A percentile compares a stretch with the other conserved stretches of the same genome.
Conservation (phyloP, 768 basidiomycete genomes). For the Leucosporidium creatinivorum region DNA sequence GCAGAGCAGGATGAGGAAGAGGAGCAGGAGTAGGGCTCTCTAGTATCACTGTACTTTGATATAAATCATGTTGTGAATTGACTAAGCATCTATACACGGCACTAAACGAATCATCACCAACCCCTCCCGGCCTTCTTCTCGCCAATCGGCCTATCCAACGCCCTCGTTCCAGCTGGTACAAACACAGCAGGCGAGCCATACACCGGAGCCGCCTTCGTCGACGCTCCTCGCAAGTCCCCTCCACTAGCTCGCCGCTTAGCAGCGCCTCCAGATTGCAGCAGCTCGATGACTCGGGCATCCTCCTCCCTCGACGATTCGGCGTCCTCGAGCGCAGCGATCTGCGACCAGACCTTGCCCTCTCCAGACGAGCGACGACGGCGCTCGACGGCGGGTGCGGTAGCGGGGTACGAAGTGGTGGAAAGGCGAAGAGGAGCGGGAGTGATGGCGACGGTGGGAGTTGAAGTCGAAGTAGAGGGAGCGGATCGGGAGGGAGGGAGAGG, state of each 20-base stretch:
- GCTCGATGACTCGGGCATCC: constrained; percentile 21
- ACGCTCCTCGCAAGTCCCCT: background rate
- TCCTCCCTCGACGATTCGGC: constrained; percentile 27
- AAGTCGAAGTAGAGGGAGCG: background rate
- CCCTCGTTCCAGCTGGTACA: constrained; percentile 6
- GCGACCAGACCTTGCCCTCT: constrained; percentile 15
- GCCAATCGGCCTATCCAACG: constrained; percentile 10
- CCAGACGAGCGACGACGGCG: background rate
- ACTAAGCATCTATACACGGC: no score
- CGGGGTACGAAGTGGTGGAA: background rate
- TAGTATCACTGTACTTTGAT: no score
- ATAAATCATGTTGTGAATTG: no score
- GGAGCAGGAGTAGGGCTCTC: no score
- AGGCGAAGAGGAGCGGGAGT: constrained; percentile 2
- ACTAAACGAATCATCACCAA: no score
- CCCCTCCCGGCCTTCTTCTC: background rate
- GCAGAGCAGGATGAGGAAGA: no score
- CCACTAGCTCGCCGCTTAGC: background rate
- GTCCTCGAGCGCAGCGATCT: constrained; percentile 23
- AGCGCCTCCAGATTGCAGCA: constrained; percentile 9
- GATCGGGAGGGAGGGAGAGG: constrained; percentile 16
- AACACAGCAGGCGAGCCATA: background rate
- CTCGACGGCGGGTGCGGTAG: background rate
- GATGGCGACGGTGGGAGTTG: background rate
- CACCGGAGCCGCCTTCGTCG: background rate